These are phyloP conservation scores for Trichophyton verrucosum DNA, from an alignment of 2,329 filamentous ascomycete species.

Conservation along the genomic window DNA sequence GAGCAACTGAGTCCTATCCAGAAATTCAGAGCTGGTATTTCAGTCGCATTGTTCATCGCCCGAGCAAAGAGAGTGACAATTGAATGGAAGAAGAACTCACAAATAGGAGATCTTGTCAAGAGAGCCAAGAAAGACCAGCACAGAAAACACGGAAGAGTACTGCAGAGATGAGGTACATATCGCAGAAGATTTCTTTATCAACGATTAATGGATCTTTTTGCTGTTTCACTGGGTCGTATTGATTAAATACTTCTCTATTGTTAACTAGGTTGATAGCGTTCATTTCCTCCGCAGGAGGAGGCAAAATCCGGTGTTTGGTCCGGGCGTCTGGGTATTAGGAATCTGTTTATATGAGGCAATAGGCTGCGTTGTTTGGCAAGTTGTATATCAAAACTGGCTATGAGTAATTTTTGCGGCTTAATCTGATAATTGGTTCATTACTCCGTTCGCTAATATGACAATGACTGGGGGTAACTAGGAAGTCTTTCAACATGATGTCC, in stretches of 20 bases:
- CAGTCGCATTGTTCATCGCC: slow-evolving; percentile 32
- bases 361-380: neutral
- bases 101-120: slow-evolving; percentile 33
- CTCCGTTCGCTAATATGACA: slow-evolving; percentile 11
- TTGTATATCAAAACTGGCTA: neutral
- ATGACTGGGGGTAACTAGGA: slow-evolving; percentile 7
- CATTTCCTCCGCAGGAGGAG: neutral
- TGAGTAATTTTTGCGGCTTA: neutral
- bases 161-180: neutral
- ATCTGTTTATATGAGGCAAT: neutral
- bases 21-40: slow-evolving; percentile 33
- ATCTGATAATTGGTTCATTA: slow-evolving; percentile 2
- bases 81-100: slow-evolving; percentile 34
- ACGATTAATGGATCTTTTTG: neutral
- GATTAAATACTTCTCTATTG: neutral
- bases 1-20: slow-evolving; percentile 24
- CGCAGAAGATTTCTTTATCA: neutral
- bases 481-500: slow-evolving; percentile 1
- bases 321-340: neutral
- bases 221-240: neutral
- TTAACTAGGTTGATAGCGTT: neutral
- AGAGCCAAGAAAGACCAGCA: slow-evolving; percentile 23
- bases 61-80: slow-evolving; percentile 35
- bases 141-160: slow-evolving; percentile 29
- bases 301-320: neutral